phyloP scores from a whole-genome alignment of 192 early-diverging fungal genomes.

The Mortierella hygrophila region DNA sequence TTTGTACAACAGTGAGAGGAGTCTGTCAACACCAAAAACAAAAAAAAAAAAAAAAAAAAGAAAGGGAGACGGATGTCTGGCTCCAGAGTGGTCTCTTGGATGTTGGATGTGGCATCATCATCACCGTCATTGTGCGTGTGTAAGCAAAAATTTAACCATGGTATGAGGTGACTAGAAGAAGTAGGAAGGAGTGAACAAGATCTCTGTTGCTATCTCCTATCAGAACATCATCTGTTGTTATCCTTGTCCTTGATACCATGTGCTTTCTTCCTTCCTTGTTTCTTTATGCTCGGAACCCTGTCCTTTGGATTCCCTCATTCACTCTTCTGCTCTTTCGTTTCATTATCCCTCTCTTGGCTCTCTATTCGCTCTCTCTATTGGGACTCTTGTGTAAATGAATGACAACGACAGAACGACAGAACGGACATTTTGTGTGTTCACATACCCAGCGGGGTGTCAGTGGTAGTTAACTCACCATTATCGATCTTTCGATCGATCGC shows the following conservation, averaged over 20 bases:
- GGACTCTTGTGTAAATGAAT: not conserved
- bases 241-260: not conserved
- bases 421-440: not conserved
- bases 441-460: not conserved
- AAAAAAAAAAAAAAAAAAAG: not conserved
- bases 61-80: not conserved
- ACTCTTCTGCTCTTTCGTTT: not conserved
- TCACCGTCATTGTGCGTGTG: no score
- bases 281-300: not conserved
- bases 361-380: not conserved
- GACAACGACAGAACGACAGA: not conserved
- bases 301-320: not conserved
- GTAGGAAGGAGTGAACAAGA: not conserved
- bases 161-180: not conserved
- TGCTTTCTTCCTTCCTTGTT: not conserved
- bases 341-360: not conserved
- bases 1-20: not conserved
- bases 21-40: not conserved
- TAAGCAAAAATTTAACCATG: no score
- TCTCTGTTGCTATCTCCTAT: not conserved
- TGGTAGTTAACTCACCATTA: not conserved
- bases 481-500: conserved; percentile 7
- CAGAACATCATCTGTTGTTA: not conserved
- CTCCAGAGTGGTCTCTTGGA: not conserved
- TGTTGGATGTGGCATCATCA: no score